Base-by-base conservation (phyloP, 768 basidiomycete species). In the Suillus paluster region DNA sequence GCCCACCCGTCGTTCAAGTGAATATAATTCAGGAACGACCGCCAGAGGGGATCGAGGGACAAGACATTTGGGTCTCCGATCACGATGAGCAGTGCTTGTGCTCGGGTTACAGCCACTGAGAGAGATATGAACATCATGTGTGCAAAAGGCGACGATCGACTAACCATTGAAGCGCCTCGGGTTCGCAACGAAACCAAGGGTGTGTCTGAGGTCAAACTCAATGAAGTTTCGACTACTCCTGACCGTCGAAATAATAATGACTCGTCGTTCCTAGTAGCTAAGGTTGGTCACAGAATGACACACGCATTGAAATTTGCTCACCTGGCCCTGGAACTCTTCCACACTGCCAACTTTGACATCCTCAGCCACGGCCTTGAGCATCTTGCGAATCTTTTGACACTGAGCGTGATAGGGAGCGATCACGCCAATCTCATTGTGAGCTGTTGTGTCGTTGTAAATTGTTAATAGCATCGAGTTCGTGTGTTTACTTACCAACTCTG, bases 301-400 rank as follows among this genome's bases (percentile, higher is more conserved):
- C 34, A 21, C 4, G 19, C 42, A 27, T 36, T n/a, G 7, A 38
- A 23, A 4, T 53, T 19, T 25, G 36, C 64, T 33, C 55, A 83
- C 85, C 73, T 87, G 84, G 9, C 87, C 88, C 70, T 88, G 87
- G 73, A 87, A 87, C 61, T 87, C 86, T 65, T 89, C 88, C 1
- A 87, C 86, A 23, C 83, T 86, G 21, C 86, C 88, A 15, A 89
- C 83, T 65, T 88, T 88, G 58, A 88, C 76, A 6, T 68, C 75
- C 30, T 78, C 1, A 34, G 67, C 67, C 9, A 54, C 27, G 76
- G 59, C 63, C 30, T 70, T 68, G 17, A 88, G 68, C 2, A 70
- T 58, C 8, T 61, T 69, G 14, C 83, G 78, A 23, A 89, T 75
- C 67, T 83, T 86, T 14, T 73, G 68, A 50, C 80, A 79, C 67